Base-by-base conservation (phyloP, 2,329 filamentous ascomycete genomes). In the Penicillium paneum region DNA sequence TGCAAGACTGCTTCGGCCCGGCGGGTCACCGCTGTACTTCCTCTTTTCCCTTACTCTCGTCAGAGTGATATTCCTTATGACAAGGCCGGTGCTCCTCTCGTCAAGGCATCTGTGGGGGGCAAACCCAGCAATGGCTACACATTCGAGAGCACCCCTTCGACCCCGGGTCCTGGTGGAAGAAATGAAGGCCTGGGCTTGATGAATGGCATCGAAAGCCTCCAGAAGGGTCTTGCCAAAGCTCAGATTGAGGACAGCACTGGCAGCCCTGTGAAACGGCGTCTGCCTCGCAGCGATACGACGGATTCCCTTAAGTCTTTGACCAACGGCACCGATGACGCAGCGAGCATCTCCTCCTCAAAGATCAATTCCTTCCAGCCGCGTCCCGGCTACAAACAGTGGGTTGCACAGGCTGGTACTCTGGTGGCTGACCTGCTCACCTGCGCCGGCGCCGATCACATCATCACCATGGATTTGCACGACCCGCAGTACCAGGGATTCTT, bases 401-500 rank as follows among this genome's bases (percentile, higher is more conserved):
- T 99, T 60, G 94, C 94, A 21, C 94, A 97, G 77, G 92, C 94
- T 39, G 94, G 94, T 56, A 97, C 92, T 29, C 82, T 99, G 54
- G 89, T 99, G 45, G 94, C 94, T 47, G 92, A 97, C 71, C 84
- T 99, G 41, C 81, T 99, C 62, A 97, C 91, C 38, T 97, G 92
- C 75, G 93, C 94, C 60, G 94, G 94, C 61, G 91, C 94, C 42
- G 93, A 99, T 73, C 94, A 97, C 74, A 87, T 94, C 71, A 97
- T 97, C 71, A 97, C 93, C 31, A 95, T 99, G 89, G 94, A 99
- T 70, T 82, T 99, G 49, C 91, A 94, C 71, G 93, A 97, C 73
- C 89, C 91, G 39, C 91, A 99, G 75, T 97, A 97, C 70, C 94
- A 99, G 75, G 94, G 94, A 50, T 99, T 97, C 80, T 97, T 99